Evolutionary conservation across 306 rosid genomes (phyloP).

Genomic region (Dryas alaskensis): DNA sequence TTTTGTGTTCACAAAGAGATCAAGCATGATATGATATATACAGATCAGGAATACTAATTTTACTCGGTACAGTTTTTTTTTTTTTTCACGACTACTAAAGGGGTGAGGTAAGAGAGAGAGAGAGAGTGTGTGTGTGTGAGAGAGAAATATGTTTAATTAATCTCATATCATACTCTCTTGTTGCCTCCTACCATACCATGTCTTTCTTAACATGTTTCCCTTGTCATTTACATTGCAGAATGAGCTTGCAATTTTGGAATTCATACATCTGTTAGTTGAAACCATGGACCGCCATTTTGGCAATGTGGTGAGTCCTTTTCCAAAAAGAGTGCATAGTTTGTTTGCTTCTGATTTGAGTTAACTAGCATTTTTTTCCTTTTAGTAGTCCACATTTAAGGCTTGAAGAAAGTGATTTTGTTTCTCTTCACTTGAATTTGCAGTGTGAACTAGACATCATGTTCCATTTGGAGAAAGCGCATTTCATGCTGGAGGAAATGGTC

Average conservation of each 20-base stretch:
- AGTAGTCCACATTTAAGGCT: not conserved
- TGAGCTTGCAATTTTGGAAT: slow-evolving; percentile 90
- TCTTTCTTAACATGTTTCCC: not conserved
- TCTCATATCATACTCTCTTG: not conserved
- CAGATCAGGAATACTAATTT: not conserved
- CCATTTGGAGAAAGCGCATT: slow-evolving; percentile 94
- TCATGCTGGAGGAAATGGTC: slow-evolving; percentile 98
- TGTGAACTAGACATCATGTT: slow-evolving; percentile 99
- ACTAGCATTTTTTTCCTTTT: slow-evolving; percentile 1
- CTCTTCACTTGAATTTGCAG: slow-evolving; percentile 40
- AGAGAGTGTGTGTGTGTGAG: too few relatives aligned
- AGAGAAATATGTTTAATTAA: not conserved
- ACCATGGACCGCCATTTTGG: slow-evolving; percentile 98
- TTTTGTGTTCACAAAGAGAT: slow-evolving; percentile 7
- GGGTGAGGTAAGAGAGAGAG: too few relatives aligned
- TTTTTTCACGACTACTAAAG: not conserved
- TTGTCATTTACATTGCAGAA: slow-evolving; percentile 52
- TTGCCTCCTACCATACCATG: not conserved
- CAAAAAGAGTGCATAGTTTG: not conserved
- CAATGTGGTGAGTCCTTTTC: slow-evolving; percentile 64
- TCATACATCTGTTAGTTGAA: slow-evolving; percentile 90
- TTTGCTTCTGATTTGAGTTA: slow-evolving; percentile 6
- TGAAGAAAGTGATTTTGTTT: not conserved
- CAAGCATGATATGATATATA: slow-evolving; percentile 5
- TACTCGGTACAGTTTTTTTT: not conserved